Evolutionary conservation across 768 basidiomycete genomes (phyloP).

Genomic region (Zangia roseola): DNA sequence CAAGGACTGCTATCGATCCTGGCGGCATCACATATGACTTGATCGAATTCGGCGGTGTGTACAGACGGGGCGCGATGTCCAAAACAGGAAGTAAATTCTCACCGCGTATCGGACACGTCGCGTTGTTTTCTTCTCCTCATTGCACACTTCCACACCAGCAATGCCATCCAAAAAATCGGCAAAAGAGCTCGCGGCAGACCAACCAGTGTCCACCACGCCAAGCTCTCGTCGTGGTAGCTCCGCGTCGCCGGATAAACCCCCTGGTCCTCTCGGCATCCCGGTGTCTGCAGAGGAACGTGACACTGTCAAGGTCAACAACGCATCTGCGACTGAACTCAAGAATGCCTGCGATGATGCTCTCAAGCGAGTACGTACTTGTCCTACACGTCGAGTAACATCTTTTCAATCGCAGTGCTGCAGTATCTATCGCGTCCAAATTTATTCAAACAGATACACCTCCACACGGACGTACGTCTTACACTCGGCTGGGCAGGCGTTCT

Average conservation of each 20-base stretch:
- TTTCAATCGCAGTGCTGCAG: conserved; percentile 41
- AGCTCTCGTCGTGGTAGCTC: conserved; percentile 28
- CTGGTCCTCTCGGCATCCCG: conserved; percentile 52
- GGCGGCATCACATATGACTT: conserved; percentile 8
- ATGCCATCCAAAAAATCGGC: conserved; percentile 24
- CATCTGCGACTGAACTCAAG: conserved; percentile 57
- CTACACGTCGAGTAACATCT: not conserved
- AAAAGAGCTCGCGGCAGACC: conserved; percentile 12
- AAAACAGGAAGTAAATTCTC: conserved; percentile 14
- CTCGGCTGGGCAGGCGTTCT: conserved; percentile 88
- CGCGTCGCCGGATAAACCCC: conserved; percentile 39
- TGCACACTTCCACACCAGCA: not conserved
- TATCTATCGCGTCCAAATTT: conserved; percentile 76
- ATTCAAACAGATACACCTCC: conserved; percentile 83
- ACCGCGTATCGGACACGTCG: conserved; percentile 27
- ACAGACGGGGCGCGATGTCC: not conserved
- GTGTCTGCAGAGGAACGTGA: conserved; percentile 48
- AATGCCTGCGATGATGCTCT: conserved; percentile 85
- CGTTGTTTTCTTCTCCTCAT: not conserved
- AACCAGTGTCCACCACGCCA: conserved; percentile 6
- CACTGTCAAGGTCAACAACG: conserved; percentile 59
- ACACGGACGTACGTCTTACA: conserved; percentile 84
- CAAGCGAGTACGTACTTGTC: conserved; percentile 63
- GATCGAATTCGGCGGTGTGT: not conserved
- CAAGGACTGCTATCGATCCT: conserved; percentile 61